Percentiles rank a stretch among this genome's conserved stretches.
Conservation (phyloP, 306 rosid species). For the Pyrus communis region DNA sequence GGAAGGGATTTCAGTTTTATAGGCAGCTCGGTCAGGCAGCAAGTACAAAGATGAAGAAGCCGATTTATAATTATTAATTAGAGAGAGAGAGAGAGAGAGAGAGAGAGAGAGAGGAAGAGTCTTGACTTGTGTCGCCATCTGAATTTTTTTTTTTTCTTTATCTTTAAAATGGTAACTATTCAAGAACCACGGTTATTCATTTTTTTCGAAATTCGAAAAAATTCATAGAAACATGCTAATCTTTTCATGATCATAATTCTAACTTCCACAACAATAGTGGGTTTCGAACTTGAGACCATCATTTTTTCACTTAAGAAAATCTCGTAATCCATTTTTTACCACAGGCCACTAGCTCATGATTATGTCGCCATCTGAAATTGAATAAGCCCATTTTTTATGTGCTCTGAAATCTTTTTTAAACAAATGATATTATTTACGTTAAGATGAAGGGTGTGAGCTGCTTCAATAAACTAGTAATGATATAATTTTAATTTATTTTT, state of each 20-base stretch:
- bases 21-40: background rate
- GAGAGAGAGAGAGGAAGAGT: background rate
- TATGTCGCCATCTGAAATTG: background rate
- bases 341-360: too few relatives aligned
- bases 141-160: background rate
- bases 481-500: too few relatives aligned
- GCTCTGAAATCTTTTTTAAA: accelerated
- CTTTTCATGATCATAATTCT: accelerated
- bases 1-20: background rate
- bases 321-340: too few relatives aligned
- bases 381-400: too few relatives aligned
- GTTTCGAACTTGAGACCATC: too few relatives aligned
- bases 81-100: background rate
- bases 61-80: background rate
- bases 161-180: too few relatives aligned
- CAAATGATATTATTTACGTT: too few relatives aligned
- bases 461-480: too few relatives aligned
- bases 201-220: accelerated
- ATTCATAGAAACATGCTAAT: accelerated
- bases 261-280: accelerated
- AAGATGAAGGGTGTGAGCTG: too few relatives aligned
- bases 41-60: background rate
- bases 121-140: background rate
- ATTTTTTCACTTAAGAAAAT: too few relatives aligned
- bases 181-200: too few relatives aligned